Evolutionary conservation across 768 basidiomycete species (phyloP).

Genomic region (Tylopilus balloui): DNA sequence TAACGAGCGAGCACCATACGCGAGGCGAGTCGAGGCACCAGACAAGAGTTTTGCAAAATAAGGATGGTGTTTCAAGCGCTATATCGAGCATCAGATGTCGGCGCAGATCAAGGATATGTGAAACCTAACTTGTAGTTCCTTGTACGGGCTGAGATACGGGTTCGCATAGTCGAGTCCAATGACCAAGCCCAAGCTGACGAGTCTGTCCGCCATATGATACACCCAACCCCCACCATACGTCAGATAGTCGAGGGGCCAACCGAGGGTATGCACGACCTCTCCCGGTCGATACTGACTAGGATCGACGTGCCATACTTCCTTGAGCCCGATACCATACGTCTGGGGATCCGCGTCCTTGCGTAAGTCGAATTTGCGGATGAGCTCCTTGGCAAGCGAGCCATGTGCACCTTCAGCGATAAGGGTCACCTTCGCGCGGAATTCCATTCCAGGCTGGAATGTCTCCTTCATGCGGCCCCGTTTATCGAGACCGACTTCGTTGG

Average conservation of each 20-base stretch:
- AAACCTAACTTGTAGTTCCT: constrained; percentile 78
- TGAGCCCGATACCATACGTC: constrained; percentile 93
- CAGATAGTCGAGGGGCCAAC: constrained; percentile 81
- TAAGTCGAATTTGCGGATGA: constrained; percentile 69
- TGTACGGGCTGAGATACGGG: constrained; percentile 87
- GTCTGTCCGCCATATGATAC: constrained; percentile 92
- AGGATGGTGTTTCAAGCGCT: constrained; percentile 96
- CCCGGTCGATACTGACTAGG: constrained; percentile 54
- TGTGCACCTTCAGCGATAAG: constrained; percentile 95
- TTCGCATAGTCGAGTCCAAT: constrained; percentile 94
- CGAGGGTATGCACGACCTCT: constrained; percentile 89
- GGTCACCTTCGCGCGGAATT: constrained; percentile 87
- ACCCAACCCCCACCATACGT: constrained; percentile 88
- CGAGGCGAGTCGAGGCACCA: constrained; percentile 67
- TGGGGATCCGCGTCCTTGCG: constrained; percentile 70
- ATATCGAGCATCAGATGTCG: constrained; percentile 6
- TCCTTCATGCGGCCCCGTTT: constrained; percentile 72
- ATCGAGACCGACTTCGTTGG: constrained; percentile 93
- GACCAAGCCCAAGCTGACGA: constrained; percentile 88
- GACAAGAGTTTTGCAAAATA: constrained; percentile 80
- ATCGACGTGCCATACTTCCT: constrained; percentile 95
- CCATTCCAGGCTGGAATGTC: constrained; percentile 93
- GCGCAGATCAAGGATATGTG: not conserved
- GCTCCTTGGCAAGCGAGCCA: constrained; percentile 81
- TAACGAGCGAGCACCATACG: constrained; percentile 85